phyloP scores from a whole-genome alignment of 2,329 filamentous ascomycete species.

The Neonectria neomacrospora region DNA sequence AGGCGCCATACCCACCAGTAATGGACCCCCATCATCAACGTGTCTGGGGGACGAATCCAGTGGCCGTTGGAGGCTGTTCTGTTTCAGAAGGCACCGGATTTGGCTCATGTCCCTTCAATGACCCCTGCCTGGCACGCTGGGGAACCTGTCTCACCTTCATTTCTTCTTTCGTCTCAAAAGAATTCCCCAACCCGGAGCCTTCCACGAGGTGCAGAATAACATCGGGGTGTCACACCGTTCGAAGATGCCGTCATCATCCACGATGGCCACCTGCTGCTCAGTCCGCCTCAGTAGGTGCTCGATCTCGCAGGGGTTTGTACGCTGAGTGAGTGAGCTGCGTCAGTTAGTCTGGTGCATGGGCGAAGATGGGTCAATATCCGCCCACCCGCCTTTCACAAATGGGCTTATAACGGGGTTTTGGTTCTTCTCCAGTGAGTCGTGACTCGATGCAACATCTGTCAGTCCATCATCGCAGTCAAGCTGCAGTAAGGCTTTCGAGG shows the following conservation, averaged over 20 bases:
- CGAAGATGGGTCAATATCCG: slow-evolving; percentile 2
- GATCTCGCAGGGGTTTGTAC: slow-evolving; percentile 35
- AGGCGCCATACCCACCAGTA: not conserved
- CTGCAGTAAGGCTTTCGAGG: not conserved
- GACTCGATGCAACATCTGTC: not conserved
- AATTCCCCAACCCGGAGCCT: slow-evolving; percentile 6
- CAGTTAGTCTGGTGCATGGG: not conserved
- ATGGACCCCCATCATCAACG: slow-evolving; percentile 3
- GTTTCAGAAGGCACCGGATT: slow-evolving; percentile 42
- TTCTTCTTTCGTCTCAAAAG: slow-evolving; percentile 20
- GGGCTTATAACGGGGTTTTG: slow-evolving; percentile 13
- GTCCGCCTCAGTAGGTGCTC: slow-evolving; percentile 19
- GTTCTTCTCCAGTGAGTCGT: not conserved
- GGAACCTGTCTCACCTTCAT: slow-evolving; percentile 24
- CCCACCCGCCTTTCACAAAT: not conserved
- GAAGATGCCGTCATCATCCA: slow-evolving; percentile 31
- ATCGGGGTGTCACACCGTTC: slow-evolving; percentile 15
- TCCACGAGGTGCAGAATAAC: slow-evolving; percentile 19
- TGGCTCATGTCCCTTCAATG: slow-evolving; percentile 27
- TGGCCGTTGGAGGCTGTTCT: slow-evolving; percentile 30
- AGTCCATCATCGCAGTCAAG: not conserved
- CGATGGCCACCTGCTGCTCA: slow-evolving; percentile 28
- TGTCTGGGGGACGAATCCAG: slow-evolving; percentile 5
- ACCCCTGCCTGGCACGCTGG: slow-evolving; percentile 28
- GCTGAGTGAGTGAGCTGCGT: slow-evolving; percentile 3